Conservation (phyloP, 805 yeast species). For the Pichia cephalocereana region DNA sequence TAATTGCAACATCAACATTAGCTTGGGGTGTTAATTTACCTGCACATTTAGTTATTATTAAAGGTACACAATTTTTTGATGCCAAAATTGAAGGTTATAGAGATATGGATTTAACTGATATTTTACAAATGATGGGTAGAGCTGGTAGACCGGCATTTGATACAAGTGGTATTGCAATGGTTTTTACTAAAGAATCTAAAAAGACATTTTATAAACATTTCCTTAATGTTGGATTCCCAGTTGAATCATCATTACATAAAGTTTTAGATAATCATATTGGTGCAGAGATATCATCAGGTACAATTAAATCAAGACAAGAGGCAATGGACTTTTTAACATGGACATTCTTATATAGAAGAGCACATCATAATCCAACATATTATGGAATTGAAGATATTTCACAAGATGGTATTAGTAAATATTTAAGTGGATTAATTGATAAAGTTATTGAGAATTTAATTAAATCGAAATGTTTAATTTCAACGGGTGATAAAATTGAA, state of each 20-base stretch:
- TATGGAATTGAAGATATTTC: slow-evolving; percentile 60
- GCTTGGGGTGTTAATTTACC: slow-evolving; percentile 87
- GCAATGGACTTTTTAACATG: slow-evolving; percentile 70
- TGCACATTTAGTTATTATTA: slow-evolving; percentile 68
- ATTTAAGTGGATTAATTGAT: slow-evolving; percentile 60
- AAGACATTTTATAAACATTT: slow-evolving; percentile 72
- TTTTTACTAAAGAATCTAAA: slow-evolving; percentile 66
- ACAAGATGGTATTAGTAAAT: slow-evolving; percentile 46
- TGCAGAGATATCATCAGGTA: slow-evolving; percentile 68
- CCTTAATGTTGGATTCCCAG: slow-evolving; percentile 73
- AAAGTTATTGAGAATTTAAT: slow-evolving; percentile 53
- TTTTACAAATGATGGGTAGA: slow-evolving; percentile 78
- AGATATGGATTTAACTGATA: slow-evolving; percentile 79
- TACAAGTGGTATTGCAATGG: slow-evolving; percentile 69
- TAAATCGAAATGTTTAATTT: slow-evolving; percentile 64
- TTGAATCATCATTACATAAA: slow-evolving; percentile 69
- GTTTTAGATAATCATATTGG: slow-evolving; percentile 74
- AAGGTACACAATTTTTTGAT: slow-evolving; percentile 65
- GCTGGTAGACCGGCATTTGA: slow-evolving; percentile 81
- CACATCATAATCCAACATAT: slow-evolving; percentile 69
- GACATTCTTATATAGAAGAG: slow-evolving; percentile 67
- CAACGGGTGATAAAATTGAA: slow-evolving; percentile 36
- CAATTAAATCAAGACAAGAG: slow-evolving; percentile 53
- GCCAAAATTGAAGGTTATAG: slow-evolving; percentile 58
- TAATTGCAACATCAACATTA: slow-evolving; percentile 72